These are phyloP conservation scores for Psilocybe cyanescens DNA, from an alignment of 768 basidiomycete species.

Conservation along the genomic window DNA sequence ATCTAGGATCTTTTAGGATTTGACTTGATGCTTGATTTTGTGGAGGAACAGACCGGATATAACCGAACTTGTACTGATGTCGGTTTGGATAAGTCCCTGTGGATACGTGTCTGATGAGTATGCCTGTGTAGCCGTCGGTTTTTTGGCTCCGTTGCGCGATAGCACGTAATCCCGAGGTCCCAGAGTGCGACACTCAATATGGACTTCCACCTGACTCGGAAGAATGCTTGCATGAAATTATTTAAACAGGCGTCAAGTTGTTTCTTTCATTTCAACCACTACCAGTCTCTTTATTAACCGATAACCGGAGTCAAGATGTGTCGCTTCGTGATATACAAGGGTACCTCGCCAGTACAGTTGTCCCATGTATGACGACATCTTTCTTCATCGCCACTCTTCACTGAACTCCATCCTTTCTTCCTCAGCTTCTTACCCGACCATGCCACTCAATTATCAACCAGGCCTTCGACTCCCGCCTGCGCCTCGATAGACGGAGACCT, in stretches of 20 bases:
- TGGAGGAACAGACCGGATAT: constrained; percentile 1
- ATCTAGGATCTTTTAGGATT: background rate
- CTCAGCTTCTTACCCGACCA: constrained; percentile 87
- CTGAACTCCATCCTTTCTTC: background rate
- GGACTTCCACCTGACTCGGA: constrained; percentile 4
- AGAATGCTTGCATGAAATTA: background rate
- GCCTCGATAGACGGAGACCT: constrained; percentile 80
- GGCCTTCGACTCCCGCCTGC: constrained; percentile 91
- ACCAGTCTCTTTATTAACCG: constrained; percentile 4
- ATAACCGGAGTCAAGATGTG: constrained; percentile 55
- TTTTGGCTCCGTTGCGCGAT: constrained; percentile 33
- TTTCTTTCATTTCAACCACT: constrained; percentile 8
- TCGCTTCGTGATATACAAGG: constrained; percentile 94
- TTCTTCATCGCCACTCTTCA: constrained; percentile 4
- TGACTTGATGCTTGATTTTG: background rate
- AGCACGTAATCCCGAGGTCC: constrained; percentile 35
- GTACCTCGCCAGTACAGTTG: constrained; percentile 89
- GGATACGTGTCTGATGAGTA: constrained; percentile 4
- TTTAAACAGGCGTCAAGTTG: constrained; percentile 2
- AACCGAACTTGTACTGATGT: background rate
- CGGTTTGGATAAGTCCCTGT: background rate
- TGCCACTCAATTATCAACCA: constrained; percentile 97
- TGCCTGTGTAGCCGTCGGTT: constrained; percentile 2
- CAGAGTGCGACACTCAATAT: constrained; percentile 7
- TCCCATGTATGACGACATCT: constrained; percentile 63